Conservation (phyloP, 257 asterid genomes). For the Przewalskia tangutica region DNA sequence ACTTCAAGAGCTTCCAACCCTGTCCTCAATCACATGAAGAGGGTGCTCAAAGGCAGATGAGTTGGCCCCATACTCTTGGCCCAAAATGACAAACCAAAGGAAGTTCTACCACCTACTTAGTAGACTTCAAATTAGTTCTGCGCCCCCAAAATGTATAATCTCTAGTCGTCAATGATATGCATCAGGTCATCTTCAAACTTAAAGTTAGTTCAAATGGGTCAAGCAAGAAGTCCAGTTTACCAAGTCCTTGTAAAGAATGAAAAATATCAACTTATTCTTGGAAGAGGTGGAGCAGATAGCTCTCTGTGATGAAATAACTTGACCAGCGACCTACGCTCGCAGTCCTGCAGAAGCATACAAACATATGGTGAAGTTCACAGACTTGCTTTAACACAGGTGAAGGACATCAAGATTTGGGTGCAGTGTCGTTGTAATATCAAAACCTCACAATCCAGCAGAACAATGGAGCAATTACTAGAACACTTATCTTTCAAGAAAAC, state of each 20-base stretch:
- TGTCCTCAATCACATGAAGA: neutral
- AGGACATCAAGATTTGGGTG: neutral
- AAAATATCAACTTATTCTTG: slow-evolving; percentile 1
- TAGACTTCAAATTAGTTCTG: neutral
- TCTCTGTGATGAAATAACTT: slow-evolving; percentile 38
- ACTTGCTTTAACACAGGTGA: neutral
- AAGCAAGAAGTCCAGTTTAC: neutral
- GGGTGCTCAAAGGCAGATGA: neutral
- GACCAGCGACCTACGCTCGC: slow-evolving; percentile 33
- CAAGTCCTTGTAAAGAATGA: neutral
- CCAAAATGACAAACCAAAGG: neutral
- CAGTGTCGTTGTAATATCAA: neutral
- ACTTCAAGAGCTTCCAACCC: neutral
- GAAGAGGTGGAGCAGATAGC: slow-evolving; percentile 4
- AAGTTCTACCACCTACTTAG: neutral
- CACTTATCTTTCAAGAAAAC: neutral
- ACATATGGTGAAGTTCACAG: neutral
- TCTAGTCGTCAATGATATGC: neutral
- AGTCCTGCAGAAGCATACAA: slow-evolving; percentile 19
- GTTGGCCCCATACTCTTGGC: neutral
- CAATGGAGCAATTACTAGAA: neutral
- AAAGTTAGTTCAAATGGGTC: neutral
- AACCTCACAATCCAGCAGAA: neutral
- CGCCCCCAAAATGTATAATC: neutral
- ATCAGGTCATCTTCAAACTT: neutral